Evolutionary conservation across 495 filamentous ascomycete species (phyloP), one percentile per base, ranked within the genome.

Genomic region (Penicillium argentinense): DNA sequence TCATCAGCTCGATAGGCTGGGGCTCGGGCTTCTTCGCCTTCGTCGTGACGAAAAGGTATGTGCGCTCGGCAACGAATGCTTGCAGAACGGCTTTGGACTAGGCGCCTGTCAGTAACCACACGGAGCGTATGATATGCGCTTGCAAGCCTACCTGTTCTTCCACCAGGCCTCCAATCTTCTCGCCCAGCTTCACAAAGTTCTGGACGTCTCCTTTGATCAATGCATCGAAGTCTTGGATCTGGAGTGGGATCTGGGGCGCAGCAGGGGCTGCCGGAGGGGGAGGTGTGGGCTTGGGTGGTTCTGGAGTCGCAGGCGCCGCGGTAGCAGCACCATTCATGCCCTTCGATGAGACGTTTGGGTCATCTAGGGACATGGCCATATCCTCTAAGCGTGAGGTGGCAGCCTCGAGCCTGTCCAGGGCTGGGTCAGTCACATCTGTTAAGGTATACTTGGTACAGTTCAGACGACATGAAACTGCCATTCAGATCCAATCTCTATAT

Each of bases 341-440:
- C 55, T 77, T 77, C n/a, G n/a, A n/a, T 22, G 80, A 67, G 11
- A 76, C 63, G 45, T 84, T 79, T 54, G 77, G 59, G 23, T 66
- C 68, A 45, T 76, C 77, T 39, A 87, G 74, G 19, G 85, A 81
- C 56, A 87, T 82, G 16, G 91, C 91, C 60, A 97, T 93, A 67
- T 98, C 93, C 75, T 98, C 93, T 47, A 99, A 79, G 49, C 95
- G 84, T 53, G 90, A 91, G 52, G 93, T 97, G 29, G 93, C 93
- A 62, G 93, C 93, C 78, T 99, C 93, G 53, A 99, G 87, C 74
- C 93, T 99, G 67, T 60, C 39, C 11, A 34, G 32, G 33, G 48
- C 37, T 47, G 34, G 5, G 52, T 71, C 63, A 73, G 69, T 34
- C 16, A 34, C 19, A 13, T 13, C 9, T 44, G 21, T 8, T 25